Evolutionary conservation across 352 stramenopile species (phyloP).

Genomic region (Phytopythium sindhum): DNA sequence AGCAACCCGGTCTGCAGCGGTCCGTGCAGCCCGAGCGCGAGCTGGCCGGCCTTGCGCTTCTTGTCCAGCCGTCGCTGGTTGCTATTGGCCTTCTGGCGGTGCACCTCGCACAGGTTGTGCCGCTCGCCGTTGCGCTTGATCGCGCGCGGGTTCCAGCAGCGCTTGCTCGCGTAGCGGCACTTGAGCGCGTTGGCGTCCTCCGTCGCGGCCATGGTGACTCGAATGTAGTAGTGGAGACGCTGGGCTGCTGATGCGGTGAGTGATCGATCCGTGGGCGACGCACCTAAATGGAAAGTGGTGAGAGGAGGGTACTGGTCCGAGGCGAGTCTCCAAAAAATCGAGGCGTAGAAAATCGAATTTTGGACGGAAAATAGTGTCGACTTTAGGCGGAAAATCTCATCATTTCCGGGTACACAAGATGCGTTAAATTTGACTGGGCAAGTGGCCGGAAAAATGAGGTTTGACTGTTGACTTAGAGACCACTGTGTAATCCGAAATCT

Average conservation of each 20-base stretch:
- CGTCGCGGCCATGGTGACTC: constrained; percentile 15
- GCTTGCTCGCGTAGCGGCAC: constrained; percentile 81
- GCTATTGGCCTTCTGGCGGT: constrained; percentile 79
- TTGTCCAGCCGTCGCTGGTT: constrained; percentile 81
- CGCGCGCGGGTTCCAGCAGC: constrained; percentile 75
- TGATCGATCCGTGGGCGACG: background rate
- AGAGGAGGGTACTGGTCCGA: no score
- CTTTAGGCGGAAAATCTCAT: background rate
- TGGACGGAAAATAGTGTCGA: background rate
- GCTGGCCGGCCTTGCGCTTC: constrained; percentile 57
- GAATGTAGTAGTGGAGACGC: background rate
- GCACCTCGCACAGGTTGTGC: constrained; percentile 84
- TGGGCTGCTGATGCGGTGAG: background rate
- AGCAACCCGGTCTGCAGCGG: constrained; percentile 17
- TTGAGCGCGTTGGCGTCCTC: constrained; percentile 44
- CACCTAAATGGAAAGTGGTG: constrained; percentile 5
- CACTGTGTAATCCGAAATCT: background rate
- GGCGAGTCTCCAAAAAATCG: background rate
- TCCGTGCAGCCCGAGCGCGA: constrained; percentile 21
- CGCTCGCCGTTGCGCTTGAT: constrained; percentile 81
- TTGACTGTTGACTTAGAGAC: background rate
- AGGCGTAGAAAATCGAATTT: background rate
- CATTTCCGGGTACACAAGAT: no score
- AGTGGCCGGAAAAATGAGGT: background rate
- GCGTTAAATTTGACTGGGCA: background rate